Base-by-base conservation (phyloP, 139 green algal genomes). In the Closterium sp. region DNA sequence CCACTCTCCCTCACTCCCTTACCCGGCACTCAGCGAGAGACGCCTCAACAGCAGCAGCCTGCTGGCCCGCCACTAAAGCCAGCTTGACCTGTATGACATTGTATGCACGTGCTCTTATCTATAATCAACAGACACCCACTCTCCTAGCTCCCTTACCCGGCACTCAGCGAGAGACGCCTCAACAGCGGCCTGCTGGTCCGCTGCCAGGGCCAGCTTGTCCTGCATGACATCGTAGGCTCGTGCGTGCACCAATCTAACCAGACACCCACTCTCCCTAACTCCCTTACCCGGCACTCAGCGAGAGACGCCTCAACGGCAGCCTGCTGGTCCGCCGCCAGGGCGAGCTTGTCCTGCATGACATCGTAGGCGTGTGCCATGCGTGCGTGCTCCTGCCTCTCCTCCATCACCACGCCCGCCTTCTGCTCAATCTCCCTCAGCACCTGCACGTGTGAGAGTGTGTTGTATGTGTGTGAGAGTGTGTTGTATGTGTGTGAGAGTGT, bases 341-440 rank as follows among this genome's bases (percentile, higher is more conserved):
- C 93, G 28, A 93, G 87, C 90, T 93, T 93, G 35, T 25, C 66
- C 66, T 93, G 87, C 86, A 93, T 93, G 30, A 83, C 34, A 10
- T 30, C 34, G 90, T 93, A 93, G 8, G 64, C 85, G 23, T 16
- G 23, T 4, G 38, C n/a, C 86, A 93, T n/a, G 16, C 86, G 85
- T 10, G 34, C 76, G 34, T 93, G 90, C 90, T 93, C 33, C 38
- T 93, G 88, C 23, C 86, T 86, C 38, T 89, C 86, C 9, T 89
- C 30, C n/a, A 89, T 21, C 30, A 89, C n/a, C 86, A 64, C 86
- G 0, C 32, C 69, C 0, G 88, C 88, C 88, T 88, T 91, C 88
- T 91, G 34, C 88, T 91, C 88, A 25, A 88, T 91, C 33, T 91
- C 32, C 33, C 30, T 35, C 66, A 38, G 32, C 66, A 91, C 86